A percentile compares a stretch with the other conserved stretches of the same genome.
These are phyloP conservation scores for Porphyrellus cyaneotinctus DNA, from an alignment of 768 basidiomycete genomes.

Conservation along the genomic window DNA sequence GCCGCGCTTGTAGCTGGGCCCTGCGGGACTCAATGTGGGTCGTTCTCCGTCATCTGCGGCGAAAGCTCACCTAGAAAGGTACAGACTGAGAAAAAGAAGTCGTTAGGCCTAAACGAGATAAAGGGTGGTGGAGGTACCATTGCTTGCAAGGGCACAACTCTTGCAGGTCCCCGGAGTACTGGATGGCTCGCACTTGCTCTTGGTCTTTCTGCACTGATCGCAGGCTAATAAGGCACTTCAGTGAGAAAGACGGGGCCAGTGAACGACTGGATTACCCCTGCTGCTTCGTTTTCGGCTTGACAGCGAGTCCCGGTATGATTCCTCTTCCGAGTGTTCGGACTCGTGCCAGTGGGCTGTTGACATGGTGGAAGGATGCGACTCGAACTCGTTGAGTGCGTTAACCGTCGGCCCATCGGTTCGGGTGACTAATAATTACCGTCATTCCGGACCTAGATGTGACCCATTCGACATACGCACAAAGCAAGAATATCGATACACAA, in stretches of 20 bases:
- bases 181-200: slow-evolving; percentile 77
- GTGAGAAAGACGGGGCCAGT: slow-evolving; percentile 1
- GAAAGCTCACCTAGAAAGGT: slow-evolving; percentile 54
- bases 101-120: slow-evolving; percentile 9
- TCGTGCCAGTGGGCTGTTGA: slow-evolving; percentile 45
- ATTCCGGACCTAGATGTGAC: too few species aligned
- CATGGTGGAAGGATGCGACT: slow-evolving; percentile 17
- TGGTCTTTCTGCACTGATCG: slow-evolving; percentile 84
- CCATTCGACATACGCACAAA: too few species aligned
- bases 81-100: slow-evolving; percentile 44
- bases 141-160: slow-evolving; percentile 56
- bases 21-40: slow-evolving; percentile 33
- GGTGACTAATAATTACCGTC: slow-evolving; percentile 12
- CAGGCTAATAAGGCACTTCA: slow-evolving; percentile 50
- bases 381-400: neutral
- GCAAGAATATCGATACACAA: neutral
- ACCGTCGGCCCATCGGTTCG: neutral
- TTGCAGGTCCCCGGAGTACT: slow-evolving; percentile 50
- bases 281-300: slow-evolving; percentile 58
- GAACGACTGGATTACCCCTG: slow-evolving; percentile 41
- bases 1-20: slow-evolving; percentile 77
- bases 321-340: slow-evolving; percentile 60
- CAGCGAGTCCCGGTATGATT: slow-evolving; percentile 39
- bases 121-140: slow-evolving; percentile 36
- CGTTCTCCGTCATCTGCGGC: neutral